Evolutionary conservation across 164 flowering plant genomes (phyloP).

Genomic region (Vitis vinifera): DNA sequence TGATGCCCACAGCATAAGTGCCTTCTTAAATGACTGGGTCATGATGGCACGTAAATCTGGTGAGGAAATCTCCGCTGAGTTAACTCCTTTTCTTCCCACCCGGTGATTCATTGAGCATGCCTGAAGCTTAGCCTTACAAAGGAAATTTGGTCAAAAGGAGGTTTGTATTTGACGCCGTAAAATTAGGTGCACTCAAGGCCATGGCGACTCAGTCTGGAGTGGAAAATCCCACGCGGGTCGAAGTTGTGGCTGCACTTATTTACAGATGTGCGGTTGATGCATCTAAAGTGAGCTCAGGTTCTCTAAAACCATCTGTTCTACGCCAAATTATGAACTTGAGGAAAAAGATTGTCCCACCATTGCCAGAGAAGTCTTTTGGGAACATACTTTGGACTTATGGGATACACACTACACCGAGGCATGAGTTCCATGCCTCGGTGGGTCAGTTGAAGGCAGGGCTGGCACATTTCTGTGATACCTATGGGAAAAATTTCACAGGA

Average conservation of each 20-base stretch:
- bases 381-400: too few relatives aligned
- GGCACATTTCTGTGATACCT: background rate
- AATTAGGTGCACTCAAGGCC: background rate
- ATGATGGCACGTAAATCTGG: background rate
- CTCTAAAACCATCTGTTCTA: background rate
- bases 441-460: background rate
- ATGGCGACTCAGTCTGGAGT: background rate
- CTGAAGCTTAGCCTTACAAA: too few relatives aligned
- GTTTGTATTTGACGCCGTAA: background rate
- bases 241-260: background rate
- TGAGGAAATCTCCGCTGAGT: background rate
- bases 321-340: conserved; percentile 18
- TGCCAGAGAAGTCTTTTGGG: background rate
- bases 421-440: background rate
- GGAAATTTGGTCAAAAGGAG: background rate
- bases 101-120: too few relatives aligned
- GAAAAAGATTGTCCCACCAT: background rate
- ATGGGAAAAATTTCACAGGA: background rate
- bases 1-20: background rate
- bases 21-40: background rate
- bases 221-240: background rate
- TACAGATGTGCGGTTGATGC: background rate
- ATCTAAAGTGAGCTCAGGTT: background rate
- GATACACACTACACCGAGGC: too few relatives aligned
- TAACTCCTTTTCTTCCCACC: too few relatives aligned